Conservation (phyloP, 2,329 filamentous ascomycete genomes). For the Cladophialophora bantiana region DNA sequence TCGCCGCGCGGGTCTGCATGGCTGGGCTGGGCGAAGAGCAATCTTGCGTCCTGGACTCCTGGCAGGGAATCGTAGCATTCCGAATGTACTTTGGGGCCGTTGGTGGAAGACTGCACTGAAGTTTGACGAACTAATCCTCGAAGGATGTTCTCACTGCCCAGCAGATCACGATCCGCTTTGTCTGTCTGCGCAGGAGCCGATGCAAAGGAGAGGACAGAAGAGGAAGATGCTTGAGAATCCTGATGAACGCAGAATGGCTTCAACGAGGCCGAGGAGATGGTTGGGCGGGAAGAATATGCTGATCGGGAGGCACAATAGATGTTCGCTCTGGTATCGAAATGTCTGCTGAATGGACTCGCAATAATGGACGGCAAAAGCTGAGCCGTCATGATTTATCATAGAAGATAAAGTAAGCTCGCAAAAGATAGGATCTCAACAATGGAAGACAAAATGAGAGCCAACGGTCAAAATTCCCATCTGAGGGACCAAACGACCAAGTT, state of each 20-base stretch:
- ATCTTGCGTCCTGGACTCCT: neutral
- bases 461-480: slow-evolving; percentile 35
- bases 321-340: slow-evolving; percentile 27
- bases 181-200: slow-evolving; percentile 23
- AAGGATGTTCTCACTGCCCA: neutral
- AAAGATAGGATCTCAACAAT: slow-evolving; percentile 31
- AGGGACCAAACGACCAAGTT: slow-evolving; percentile 35
- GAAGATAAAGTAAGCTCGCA: slow-evolving; percentile 21
- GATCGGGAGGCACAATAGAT: slow-evolving; percentile 24
- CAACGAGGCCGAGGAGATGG: slow-evolving; percentile 18
- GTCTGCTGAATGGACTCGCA: slow-evolving; percentile 32
- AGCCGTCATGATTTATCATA: slow-evolving; percentile 35
- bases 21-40: neutral
- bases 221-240: slow-evolving; percentile 25
- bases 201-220: slow-evolving; percentile 25
- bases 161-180: slow-evolving; percentile 28
- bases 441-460: slow-evolving; percentile 36
- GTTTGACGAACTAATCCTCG: neutral
- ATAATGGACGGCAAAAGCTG: slow-evolving; percentile 34
- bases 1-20: neutral
- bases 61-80: neutral
- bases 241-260: slow-evolving; percentile 29
- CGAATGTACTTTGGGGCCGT: neutral
- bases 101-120: slow-evolving; percentile 7
- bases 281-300: slow-evolving; percentile 17